Percentiles rank a stretch among this genome's conserved stretches.
Evolutionary conservation across 768 basidiomycete species (phyloP).

Genomic region (Mycena capillaripes): DNA sequence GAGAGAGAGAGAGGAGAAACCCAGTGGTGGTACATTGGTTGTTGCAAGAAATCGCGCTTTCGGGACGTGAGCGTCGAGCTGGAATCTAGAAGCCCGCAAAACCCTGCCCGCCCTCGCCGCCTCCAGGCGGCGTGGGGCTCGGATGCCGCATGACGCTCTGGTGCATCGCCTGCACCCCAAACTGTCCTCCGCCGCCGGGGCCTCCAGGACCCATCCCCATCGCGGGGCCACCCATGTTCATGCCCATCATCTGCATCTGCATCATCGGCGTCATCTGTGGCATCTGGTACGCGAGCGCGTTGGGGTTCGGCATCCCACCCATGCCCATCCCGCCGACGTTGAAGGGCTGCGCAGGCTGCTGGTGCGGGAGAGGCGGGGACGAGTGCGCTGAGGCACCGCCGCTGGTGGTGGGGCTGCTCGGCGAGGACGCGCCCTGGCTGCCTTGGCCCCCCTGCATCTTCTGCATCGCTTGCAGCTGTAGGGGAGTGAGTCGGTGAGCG

Average conservation of each 20-base stretch:
- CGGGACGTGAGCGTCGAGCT: not conserved
- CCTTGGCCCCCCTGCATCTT: constrained; percentile 64
- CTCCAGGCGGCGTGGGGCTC: constrained; percentile 69
- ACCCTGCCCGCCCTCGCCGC: constrained; percentile 51
- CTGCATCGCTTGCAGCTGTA: constrained; percentile 89
- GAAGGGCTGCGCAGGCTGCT: constrained; percentile 61
- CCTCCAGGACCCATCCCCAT: constrained; percentile 41
- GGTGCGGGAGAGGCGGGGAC: constrained; percentile 55
- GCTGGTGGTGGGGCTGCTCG: constrained; percentile 52
- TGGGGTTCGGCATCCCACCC: constrained; percentile 48
- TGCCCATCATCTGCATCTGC: constrained; percentile 71
- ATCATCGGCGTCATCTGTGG: constrained; percentile 74
- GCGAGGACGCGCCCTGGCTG: constrained; percentile 48
- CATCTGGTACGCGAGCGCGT: constrained; percentile 69
- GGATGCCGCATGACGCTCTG: constrained; percentile 89
- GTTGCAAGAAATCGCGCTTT: constrained; percentile 9
- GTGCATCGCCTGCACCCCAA: constrained; percentile 82
- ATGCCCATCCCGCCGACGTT: constrained; percentile 34
- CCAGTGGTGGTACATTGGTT: constrained; percentile 30
- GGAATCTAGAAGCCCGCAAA: constrained; percentile 55
- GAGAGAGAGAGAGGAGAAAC: not conserved
- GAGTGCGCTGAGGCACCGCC: constrained; percentile 56
- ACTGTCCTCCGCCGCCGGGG: constrained; percentile 62
- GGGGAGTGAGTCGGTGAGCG: constrained; percentile 15
- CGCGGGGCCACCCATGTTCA: constrained; percentile 61